Evolutionary conservation across 805 yeast genomes (phyloP).

Genomic region (Candida hungchunana): DNA sequence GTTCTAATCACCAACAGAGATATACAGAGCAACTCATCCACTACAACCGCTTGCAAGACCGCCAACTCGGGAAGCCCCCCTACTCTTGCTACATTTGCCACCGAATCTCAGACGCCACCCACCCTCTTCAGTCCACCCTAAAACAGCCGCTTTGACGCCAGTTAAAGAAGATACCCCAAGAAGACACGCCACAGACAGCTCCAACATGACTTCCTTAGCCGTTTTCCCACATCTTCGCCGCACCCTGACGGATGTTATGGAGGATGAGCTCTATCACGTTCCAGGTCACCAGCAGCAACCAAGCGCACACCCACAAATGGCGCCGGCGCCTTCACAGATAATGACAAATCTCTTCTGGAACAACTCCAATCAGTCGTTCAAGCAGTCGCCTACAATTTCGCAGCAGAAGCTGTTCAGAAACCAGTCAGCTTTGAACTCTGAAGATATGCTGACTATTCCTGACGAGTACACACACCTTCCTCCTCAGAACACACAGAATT

Average conservation of each 20-base stretch:
- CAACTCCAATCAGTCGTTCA: conserved; percentile 11
- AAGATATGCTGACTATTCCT: conserved; percentile 25
- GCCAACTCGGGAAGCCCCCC: not conserved
- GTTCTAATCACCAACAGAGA: not conserved
- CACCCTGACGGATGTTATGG: conserved; percentile 54
- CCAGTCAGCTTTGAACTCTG: conserved; percentile 22
- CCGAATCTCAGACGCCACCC: conserved; percentile 3
- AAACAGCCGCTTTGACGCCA: not conserved
- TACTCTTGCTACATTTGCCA: conserved; percentile 7
- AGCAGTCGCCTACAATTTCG: conserved; percentile 12
- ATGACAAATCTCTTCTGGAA: conserved; percentile 11
- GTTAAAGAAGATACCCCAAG: not conserved
- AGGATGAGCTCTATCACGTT: conserved; percentile 50
- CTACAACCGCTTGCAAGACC: too few relatives aligned
- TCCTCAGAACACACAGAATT: conserved; percentile 1
- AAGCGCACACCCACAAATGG: too few relatives aligned
- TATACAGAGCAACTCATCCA: not conserved
- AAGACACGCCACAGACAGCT: not conserved
- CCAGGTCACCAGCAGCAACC: too few relatives aligned
- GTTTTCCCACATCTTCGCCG: conserved; percentile 45
- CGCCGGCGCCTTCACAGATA: conserved; percentile 6
- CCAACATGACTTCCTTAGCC: conserved; percentile 44
- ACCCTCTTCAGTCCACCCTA: not conserved
- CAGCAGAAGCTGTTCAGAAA: conserved; percentile 19
- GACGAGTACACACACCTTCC: conserved; percentile 12